These are phyloP conservation scores for Jimgerdemannia lactiflua DNA, from an alignment of 192 early-diverging fungal species.

Conservation along the genomic window DNA sequence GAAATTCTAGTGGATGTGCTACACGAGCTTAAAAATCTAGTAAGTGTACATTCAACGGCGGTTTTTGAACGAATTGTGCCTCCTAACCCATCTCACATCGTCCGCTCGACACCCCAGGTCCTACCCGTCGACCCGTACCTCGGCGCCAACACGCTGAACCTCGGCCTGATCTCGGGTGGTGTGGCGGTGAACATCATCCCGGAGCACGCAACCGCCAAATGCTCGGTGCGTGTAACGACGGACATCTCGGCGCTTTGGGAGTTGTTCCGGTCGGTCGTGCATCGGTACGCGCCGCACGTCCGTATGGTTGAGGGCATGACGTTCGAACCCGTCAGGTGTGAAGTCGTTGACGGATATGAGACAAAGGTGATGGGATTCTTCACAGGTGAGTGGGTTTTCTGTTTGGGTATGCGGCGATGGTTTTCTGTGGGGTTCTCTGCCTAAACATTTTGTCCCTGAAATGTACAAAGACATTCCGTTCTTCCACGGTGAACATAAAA, in stretches of 20 bases:
- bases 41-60: no score
- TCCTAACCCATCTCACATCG: no score
- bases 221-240: conserved; percentile 42
- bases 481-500: no score
- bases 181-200: conserved; percentile 47
- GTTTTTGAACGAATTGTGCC: no score
- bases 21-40: conserved; percentile 10
- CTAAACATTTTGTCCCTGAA: no score
- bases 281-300: conserved; percentile 17
- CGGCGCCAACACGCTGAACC: conserved; percentile 42
- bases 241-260: conserved; percentile 26
- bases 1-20: conserved; percentile 38
- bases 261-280: conserved; percentile 24
- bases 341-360: conserved; percentile 24
- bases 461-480: no score
- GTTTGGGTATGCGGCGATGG: conserved; percentile 28
- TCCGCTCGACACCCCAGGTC: no score
- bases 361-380: conserved; percentile 34
- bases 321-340: conserved; percentile 41
- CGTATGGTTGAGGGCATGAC: conserved; percentile 22
- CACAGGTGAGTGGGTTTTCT: conserved; percentile 6
- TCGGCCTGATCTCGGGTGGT: conserved; percentile 38
- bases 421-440: conserved; percentile 1
- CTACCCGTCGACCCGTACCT: conserved; percentile 26
- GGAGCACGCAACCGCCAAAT: conserved; percentile 32